Percentiles rank a stretch among this genome's conserved stretches.
Evolutionary conservation across 495 filamentous ascomycete genomes (phyloP).

Genomic region (Amphirosellinia nigrospora): DNA sequence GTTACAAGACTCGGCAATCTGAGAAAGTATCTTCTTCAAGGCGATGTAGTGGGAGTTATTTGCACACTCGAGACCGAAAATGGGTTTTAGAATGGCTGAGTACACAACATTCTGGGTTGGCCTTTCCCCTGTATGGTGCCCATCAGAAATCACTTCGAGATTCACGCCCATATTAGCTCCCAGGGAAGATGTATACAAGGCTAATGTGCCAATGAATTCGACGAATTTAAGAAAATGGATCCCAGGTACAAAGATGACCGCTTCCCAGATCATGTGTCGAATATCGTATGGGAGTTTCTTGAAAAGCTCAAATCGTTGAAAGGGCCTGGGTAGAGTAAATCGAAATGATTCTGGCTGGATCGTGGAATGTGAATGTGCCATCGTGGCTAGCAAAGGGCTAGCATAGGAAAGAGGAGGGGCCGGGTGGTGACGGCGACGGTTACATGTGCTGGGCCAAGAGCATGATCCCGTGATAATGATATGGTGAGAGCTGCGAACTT

Average conservation of each 20-base stretch:
- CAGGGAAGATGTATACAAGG: not conserved
- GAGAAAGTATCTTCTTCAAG: conserved; percentile 33
- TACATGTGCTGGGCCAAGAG: not conserved
- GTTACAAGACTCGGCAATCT: conserved; percentile 30
- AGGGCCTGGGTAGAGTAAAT: conserved; percentile 22
- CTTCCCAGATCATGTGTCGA: conserved; percentile 36
- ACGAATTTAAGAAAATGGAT: conserved; percentile 45
- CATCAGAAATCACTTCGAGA: not conserved
- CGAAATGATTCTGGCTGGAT: conserved; percentile 14
- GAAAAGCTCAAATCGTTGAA: conserved; percentile 34
- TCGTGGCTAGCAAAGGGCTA: conserved; percentile 5
- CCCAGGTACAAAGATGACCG: conserved; percentile 35
- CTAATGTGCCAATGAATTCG: conserved; percentile 28
- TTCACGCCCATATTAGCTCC: conserved; percentile 13
- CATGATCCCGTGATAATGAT: not conserved
- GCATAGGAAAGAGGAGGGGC: not conserved
- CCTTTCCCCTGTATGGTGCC: conserved; percentile 5
- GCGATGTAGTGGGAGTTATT: conserved; percentile 39
- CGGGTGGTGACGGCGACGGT: not conserved
- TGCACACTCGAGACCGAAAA: conserved; percentile 29
- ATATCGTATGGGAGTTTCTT: conserved; percentile 36
- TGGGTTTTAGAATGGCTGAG: conserved; percentile 30
- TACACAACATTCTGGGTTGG: conserved; percentile 19
- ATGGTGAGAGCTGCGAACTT: not conserved
- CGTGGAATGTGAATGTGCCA: not conserved